Percentiles rank a stretch among this genome's conserved stretches.
phyloP scores from a whole-genome alignment of 495 filamentous ascomycete genomes.

The Staphylotrichum tortipilum region DNA sequence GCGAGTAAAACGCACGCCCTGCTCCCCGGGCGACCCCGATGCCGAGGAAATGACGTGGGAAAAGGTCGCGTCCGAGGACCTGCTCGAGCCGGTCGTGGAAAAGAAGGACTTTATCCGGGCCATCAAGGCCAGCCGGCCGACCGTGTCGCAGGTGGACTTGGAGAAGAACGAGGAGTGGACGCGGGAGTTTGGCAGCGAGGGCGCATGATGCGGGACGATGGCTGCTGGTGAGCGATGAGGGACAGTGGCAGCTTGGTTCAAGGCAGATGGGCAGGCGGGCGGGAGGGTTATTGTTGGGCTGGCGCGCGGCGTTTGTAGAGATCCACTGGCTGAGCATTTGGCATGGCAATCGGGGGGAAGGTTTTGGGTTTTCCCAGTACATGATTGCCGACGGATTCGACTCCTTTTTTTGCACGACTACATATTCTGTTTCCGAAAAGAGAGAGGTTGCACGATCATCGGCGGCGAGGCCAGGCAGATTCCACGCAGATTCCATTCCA shows the following conservation, averaged over 20 bases:
- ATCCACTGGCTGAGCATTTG: slow-evolving; percentile 7
- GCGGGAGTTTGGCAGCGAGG: slow-evolving; percentile 92
- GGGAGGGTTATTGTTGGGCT: neutral
- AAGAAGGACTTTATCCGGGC: slow-evolving; percentile 94
- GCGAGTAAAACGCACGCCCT: slow-evolving; percentile 75
- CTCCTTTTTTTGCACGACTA: neutral
- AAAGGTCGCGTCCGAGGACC: slow-evolving; percentile 66
- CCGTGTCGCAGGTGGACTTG: slow-evolving; percentile 79
- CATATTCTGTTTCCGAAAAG: neutral
- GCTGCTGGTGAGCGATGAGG: no score
- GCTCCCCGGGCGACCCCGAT: slow-evolving; percentile 78
- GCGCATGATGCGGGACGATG: no score
- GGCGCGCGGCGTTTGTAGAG: slow-evolving; percentile 24
- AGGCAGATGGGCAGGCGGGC: no score
- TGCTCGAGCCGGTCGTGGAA: slow-evolving; percentile 77
- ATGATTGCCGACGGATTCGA: no score
- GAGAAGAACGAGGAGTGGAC: slow-evolving; percentile 88
- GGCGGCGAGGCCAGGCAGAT: neutral
- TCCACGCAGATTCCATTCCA: slow-evolving; percentile 15
- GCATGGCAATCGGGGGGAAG: no score
- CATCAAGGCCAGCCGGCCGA: slow-evolving; percentile 76
- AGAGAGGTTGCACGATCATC: no score
- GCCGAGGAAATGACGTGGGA: slow-evolving; percentile 94
- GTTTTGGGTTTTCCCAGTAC: no score
- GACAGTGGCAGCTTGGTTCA: no score